phyloP scores from a whole-genome alignment of 2,329 filamentous ascomycete species.

The Aspergillus ustus region DNA sequence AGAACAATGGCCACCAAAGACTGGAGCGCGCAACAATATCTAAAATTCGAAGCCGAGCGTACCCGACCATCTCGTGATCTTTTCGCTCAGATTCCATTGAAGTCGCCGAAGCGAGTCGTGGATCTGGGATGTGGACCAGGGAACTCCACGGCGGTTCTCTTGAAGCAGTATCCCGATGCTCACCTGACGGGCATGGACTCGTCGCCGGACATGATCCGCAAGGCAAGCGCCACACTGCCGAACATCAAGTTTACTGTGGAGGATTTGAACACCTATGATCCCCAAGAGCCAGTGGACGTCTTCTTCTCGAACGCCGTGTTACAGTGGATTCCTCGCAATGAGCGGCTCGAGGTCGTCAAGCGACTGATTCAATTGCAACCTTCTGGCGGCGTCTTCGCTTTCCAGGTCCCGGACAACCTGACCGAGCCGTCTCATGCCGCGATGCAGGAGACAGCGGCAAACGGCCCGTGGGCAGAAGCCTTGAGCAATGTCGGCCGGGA shows the following conservation, averaged over 20 bases:
- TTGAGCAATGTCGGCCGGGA: slow-evolving; percentile 48
- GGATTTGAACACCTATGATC: slow-evolving; percentile 51
- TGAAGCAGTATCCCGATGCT: slow-evolving; percentile 53
- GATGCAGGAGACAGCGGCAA: slow-evolving; percentile 54
- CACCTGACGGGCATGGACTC: slow-evolving; percentile 59
- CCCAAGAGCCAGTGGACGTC: slow-evolving; percentile 45
- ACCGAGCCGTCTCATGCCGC: slow-evolving; percentile 53
- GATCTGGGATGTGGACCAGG: slow-evolving; percentile 66
- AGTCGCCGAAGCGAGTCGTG: slow-evolving; percentile 51
- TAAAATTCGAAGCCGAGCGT: slow-evolving; percentile 59
- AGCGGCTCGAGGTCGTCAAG: slow-evolving; percentile 53
- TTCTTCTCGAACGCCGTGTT: slow-evolving; percentile 64
- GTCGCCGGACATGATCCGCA: slow-evolving; percentile 59
- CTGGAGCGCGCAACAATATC: slow-evolving; percentile 63
- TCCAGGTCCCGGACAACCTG: slow-evolving; percentile 61
- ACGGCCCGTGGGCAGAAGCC: slow-evolving; percentile 45
- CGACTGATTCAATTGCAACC: slow-evolving; percentile 48
- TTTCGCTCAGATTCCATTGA: slow-evolving; percentile 52
- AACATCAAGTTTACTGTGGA: slow-evolving; percentile 51
- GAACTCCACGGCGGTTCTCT: slow-evolving; percentile 60
- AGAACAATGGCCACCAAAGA: slow-evolving; percentile 14
- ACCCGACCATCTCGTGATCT: slow-evolving; percentile 60
- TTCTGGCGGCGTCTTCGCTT: slow-evolving; percentile 56
- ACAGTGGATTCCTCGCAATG: slow-evolving; percentile 57
- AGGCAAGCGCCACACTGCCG: slow-evolving; percentile 50